Evolutionary conservation across 2,329 filamentous ascomycete genomes (phyloP).

Genomic region (Lachnellula hyalina): DNA sequence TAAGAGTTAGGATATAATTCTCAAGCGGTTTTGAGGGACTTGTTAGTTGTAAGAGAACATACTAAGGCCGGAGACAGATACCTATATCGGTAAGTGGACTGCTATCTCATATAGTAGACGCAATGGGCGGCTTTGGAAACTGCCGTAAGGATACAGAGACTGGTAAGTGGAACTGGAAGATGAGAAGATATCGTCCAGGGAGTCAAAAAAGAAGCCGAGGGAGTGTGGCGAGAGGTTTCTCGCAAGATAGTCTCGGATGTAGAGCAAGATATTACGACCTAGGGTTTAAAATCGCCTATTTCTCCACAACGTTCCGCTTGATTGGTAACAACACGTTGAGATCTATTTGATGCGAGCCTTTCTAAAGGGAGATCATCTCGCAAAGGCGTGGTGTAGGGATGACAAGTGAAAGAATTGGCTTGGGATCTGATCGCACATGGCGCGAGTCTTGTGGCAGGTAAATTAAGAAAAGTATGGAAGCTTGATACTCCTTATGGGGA

Average conservation of each 20-base stretch:
- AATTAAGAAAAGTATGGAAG: neutral
- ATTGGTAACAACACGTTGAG: neutral
- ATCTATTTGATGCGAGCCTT: neutral
- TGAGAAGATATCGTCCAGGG: too few species aligned
- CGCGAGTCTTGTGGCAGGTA: neutral
- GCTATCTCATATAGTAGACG: too few species aligned
- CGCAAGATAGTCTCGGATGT: neutral
- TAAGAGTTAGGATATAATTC: neutral
- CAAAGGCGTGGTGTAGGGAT: neutral
- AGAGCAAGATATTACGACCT: neutral
- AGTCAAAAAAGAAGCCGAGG: too few species aligned
- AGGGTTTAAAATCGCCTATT: neutral
- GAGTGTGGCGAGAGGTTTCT: too few species aligned
- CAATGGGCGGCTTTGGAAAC: too few species aligned
- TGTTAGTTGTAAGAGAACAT: neutral
- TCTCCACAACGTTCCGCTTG: neutral
- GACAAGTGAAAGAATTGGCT: neutral
- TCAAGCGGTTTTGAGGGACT: neutral
- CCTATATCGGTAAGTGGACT: too few species aligned
- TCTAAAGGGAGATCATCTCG: neutral
- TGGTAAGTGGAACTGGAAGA: too few species aligned
- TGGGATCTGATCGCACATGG: neutral
- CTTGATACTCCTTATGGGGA: neutral
- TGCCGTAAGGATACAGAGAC: too few species aligned
- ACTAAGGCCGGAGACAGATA: neutral